These are phyloP conservation scores for Plectosphaerella plurivora DNA, from an alignment of 2,329 filamentous ascomycete genomes.

Conservation along the genomic window DNA sequence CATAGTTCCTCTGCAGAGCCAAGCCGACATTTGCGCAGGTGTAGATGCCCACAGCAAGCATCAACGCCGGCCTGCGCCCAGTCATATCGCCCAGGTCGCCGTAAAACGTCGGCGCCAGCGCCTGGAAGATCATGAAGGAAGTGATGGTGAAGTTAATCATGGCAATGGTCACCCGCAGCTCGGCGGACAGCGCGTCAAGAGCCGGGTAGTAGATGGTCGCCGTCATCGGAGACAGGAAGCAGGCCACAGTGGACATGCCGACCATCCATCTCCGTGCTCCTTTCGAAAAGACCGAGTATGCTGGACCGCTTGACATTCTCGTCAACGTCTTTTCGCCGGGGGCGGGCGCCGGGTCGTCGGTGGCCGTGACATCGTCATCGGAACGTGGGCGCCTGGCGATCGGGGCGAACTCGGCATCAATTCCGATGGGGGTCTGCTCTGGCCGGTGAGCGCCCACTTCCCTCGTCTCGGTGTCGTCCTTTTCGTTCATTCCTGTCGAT, in stretches of 20 bases:
- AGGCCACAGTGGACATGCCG: constrained; percentile 45
- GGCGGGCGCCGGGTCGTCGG: constrained; percentile 9
- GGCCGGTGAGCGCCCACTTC: no score
- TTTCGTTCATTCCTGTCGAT: no score
- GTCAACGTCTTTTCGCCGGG: constrained; percentile 17
- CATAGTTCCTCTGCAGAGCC: constrained; percentile 52
- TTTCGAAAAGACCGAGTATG: constrained; percentile 29
- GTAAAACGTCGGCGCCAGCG: constrained; percentile 54
- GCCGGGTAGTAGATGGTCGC: constrained; percentile 53
- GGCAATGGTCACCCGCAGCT: constrained; percentile 30
- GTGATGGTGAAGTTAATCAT: constrained; percentile 49
- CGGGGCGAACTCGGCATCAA: no score
- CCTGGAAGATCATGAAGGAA: constrained; percentile 62
- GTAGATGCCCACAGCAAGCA: constrained; percentile 54
- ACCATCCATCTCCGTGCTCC: constrained; percentile 47
- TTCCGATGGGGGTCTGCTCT: no score
- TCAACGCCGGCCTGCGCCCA: constrained; percentile 58
- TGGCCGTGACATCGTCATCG: constrained; percentile 5
- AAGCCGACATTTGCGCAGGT: constrained; percentile 55
- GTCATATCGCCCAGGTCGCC: constrained; percentile 58
- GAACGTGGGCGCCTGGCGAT: no score
- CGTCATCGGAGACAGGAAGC: constrained; percentile 53
- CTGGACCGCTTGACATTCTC: constrained; percentile 25
- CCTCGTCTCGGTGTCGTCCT: no score
- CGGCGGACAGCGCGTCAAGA: constrained; percentile 31